A percentile compares a stretch with the other conserved stretches of the same genome.
Conservation (phyloP, 2,329 filamentous ascomycete species). For the Trichophyton verrucosum region DNA sequence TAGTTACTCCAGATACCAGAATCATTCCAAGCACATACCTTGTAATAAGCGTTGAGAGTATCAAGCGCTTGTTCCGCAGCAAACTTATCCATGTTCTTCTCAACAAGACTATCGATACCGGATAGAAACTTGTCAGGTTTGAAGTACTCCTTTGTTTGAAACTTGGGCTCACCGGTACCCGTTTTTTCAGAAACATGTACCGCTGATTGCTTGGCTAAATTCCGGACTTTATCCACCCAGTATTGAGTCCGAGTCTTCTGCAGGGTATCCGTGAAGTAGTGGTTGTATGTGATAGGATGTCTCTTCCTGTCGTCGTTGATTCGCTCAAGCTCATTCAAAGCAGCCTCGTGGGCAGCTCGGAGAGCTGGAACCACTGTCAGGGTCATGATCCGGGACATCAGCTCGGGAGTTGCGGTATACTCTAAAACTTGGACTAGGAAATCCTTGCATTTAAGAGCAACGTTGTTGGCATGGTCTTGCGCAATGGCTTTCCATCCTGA, state of each 20-base stretch:
- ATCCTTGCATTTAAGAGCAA: slow-evolving; percentile 23
- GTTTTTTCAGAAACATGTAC: slow-evolving; percentile 9
- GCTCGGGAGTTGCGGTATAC: slow-evolving; percentile 25
- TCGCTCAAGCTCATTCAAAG: slow-evolving; percentile 35
- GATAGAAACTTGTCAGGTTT: background rate
- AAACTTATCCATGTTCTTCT: slow-evolving; percentile 25
- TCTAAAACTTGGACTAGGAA: slow-evolving; percentile 29
- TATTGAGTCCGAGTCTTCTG: slow-evolving; percentile 16
- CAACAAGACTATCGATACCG: background rate
- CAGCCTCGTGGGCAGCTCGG: slow-evolving; percentile 29
- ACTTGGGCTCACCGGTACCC: background rate
- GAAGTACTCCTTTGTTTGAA: background rate
- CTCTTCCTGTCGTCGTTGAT: slow-evolving; percentile 22
- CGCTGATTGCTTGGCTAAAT: background rate
- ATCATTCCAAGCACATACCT: background rate
- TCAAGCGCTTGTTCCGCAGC: slow-evolving; percentile 30
- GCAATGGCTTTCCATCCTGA: slow-evolving; percentile 37
- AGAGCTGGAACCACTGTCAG: slow-evolving; percentile 12
- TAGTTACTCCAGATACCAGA: background rate
- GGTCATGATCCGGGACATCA: slow-evolving; percentile 29
- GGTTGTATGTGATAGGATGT: slow-evolving; percentile 28
- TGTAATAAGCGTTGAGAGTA: slow-evolving; percentile 36
- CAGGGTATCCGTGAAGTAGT: slow-evolving; percentile 25
- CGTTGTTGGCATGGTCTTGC: slow-evolving; percentile 21
- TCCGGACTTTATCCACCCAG: background rate